Evolutionary conservation across 305 asterid species (phyloP), one percentile per base, ranked within the genome.

Genomic region (Fraxinus sp.): DNA sequence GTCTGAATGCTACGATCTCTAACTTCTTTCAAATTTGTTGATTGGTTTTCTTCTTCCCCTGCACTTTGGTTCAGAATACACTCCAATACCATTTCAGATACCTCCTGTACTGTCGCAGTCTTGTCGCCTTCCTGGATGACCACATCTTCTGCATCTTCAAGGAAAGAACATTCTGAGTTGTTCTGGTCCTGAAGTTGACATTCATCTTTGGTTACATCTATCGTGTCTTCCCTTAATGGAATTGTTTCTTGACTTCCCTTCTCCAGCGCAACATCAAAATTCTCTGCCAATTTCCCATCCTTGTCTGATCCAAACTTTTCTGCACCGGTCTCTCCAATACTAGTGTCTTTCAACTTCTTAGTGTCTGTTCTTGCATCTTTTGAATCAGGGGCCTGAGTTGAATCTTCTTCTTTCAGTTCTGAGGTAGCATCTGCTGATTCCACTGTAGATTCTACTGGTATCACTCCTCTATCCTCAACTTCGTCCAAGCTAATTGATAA

Each of bases 401-500:
- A 73, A 44, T 59, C 68, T n/a, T 76, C 77, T 75, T 22, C 84
- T 75, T 7, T 41, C 80, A 14, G 70, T 57, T 20, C 46, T 22
- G 79, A 74, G 35, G 55, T 79, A 24, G 79, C 24, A 28, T 70
- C 76, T 28, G 76, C 20, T 28, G 37, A 68, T 59, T n/a, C 44
- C 77, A 75, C 55, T 77, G 22, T 52, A 52, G 64, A 52, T 5
- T 83, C 18, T 57, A 28, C 87, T 74, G 66, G 57, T 35, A 33
- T 59, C 75, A 74, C 49, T 24, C 73, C 11, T 20, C 76, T 66
- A n/a, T 79, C 80, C 55, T 70, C 86, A 41, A 79, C 85, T 85
- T 41, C 32, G 70, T 72, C 83, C 24, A 5, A 33, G 68, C 52
- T 30, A 74, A 33, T 74, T 55, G 82, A 78, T 83, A 77, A 33